phyloP scores from a whole-genome alignment of 148 eudicot genomes.

The Fagopyrum homotropicum region DNA sequence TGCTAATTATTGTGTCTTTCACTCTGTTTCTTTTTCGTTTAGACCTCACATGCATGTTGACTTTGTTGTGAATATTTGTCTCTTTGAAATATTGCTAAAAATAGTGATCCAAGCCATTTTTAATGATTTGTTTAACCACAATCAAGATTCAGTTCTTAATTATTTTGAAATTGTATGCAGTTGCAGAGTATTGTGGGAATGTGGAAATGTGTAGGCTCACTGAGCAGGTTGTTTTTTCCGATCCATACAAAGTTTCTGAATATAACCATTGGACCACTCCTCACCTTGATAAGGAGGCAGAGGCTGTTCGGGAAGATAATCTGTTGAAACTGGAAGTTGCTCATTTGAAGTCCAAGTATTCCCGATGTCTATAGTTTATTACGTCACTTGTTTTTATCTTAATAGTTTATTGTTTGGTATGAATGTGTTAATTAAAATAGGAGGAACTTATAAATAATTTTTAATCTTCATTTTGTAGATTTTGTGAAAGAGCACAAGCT shows the following conservation, averaged over 20 bases:
- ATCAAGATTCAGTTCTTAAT: not conserved
- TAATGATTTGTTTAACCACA: not conserved
- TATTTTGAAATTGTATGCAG: conserved; percentile 36
- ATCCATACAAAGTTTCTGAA: conserved; percentile 77
- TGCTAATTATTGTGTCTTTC: not conserved
- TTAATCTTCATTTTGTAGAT: conserved; percentile 34
- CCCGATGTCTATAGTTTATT: not conserved
- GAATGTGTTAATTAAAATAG: not conserved
- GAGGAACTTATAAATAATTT: not conserved
- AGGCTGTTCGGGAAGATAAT: conserved; percentile 80
- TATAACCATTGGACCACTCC: conserved; percentile 87
- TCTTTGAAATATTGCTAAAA: not conserved
- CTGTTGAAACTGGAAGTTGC: conserved; percentile 78
- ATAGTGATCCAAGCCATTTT: not conserved
- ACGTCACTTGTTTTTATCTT: not conserved
- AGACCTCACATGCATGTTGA: not conserved
- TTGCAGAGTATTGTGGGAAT: conserved; percentile 86
- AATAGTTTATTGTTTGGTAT: not conserved
- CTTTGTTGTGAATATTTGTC: not conserved
- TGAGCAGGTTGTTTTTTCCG: conserved; percentile 90
- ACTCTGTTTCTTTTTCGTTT: not conserved
- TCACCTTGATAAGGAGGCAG: conserved; percentile 76
- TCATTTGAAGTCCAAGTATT: conserved; percentile 72
- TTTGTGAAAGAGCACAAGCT: conserved; percentile 95
- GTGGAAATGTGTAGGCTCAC: conserved; percentile 95